Evolutionary conservation across 1,284 basidiomycete genomes (phyloP), one percentile per base, ranked within the genome.

Genomic region (Apiotrichum veenhuisii): DNA sequence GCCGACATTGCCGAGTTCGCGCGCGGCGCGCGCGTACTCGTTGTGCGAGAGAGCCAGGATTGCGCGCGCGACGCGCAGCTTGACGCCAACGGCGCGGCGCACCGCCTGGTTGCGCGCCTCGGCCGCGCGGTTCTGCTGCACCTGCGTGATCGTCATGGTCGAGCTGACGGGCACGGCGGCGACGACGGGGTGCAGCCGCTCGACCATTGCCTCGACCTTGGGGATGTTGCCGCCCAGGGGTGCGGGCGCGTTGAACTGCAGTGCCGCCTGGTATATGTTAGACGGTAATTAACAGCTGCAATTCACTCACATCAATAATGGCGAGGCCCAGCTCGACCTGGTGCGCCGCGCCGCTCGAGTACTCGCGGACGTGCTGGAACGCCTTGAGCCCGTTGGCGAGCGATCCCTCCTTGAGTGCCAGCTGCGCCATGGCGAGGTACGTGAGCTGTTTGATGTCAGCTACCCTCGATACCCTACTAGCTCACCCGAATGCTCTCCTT

Each of bases 401-500:
- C 15, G 59, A 60, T 11, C 74, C 74, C 17, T 59, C 56, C 54
- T 71, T 71, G 51, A 70, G 42, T 1, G 63, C 50, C n/a, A 74
- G 57, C 55, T 69, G 60, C 5, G 68, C 71, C 36, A 71, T 65
- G 14, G 72, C 69, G 36, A 75, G 63, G 53, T 71, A 68, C 15
- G 72, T 73, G 50, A 75, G 66, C 74, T 74, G 55, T n/a, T n/a
- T n/a, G n/a, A n/a, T 9, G 49, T 55, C 34, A 61, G 55, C 27
- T 10, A 15, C 17, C 20, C n/a, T 14, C 45, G 9, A 17, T 5
- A 3, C n/a, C 3, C 10, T 3, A 2, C n/a, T 1, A 8, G 62
- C 73, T 63, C 59, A 75, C 73, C 27, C 73, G 48, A 30, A 75
- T 75, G 55, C 67, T 70, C 63, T 75, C 73, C 50, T 72, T 74